Conservation (phyloP, 163 green algal species). For the Coccomyxa subellipsoidea region DNA sequence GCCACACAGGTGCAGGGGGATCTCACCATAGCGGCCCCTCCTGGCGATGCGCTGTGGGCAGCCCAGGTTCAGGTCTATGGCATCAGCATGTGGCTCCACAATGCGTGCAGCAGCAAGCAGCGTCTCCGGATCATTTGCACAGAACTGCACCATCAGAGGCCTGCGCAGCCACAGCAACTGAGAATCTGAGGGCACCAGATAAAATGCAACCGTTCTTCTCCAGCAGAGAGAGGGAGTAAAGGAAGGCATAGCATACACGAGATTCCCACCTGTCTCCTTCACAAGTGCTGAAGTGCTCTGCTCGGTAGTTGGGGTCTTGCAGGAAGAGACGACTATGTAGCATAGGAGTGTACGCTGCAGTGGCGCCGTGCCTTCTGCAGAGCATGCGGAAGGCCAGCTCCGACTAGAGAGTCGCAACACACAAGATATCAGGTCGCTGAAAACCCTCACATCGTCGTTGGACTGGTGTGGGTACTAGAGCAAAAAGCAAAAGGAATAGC, state of each 20-base stretch:
- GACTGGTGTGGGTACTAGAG: too few species aligned
- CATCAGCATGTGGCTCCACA: constrained; percentile 70
- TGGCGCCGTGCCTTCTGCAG: constrained; percentile 80
- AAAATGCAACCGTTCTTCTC: too few species aligned
- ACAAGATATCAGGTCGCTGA: too few species aligned
- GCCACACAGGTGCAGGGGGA: background rate
- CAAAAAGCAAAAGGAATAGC: too few species aligned
- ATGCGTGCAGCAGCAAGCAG: constrained; percentile 65
- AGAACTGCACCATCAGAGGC: constrained; percentile 97
- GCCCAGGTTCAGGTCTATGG: constrained; percentile 97
- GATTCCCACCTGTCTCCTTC: constrained; percentile 45
- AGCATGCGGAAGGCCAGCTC: constrained; percentile 94
- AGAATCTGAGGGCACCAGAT: too few species aligned
- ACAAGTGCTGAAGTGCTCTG: constrained; percentile 82
- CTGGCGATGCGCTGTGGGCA: constrained; percentile 93
- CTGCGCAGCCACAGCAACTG: constrained; percentile 16
- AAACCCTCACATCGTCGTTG: too few species aligned
- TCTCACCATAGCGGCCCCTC: constrained; percentile 12
- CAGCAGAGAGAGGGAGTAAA: too few species aligned
- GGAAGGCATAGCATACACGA: background rate
- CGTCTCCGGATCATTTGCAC: constrained; percentile 87
- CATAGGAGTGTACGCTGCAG: constrained; percentile 93
- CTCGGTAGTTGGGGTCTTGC: constrained; percentile 70
- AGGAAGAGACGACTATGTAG: constrained; percentile 83
- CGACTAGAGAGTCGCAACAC: constrained; percentile 44